These are phyloP conservation scores for Neonectria ditissima DNA, from an alignment of 2,329 filamentous ascomycete genomes.

Conservation along the genomic window DNA sequence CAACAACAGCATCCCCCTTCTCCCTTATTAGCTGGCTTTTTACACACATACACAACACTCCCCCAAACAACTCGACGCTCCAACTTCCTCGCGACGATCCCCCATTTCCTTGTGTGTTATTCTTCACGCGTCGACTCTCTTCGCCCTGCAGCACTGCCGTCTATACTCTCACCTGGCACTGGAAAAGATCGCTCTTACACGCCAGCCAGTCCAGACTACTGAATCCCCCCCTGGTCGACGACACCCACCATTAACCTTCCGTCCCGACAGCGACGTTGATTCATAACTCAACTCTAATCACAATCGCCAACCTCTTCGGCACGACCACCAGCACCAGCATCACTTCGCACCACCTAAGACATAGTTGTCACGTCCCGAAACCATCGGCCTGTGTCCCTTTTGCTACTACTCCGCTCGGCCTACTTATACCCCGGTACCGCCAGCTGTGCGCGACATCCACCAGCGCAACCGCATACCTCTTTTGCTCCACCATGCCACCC, in stretches of 20 bases:
- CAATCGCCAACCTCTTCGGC: conserved; percentile 16
- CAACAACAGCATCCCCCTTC: conserved; percentile 21
- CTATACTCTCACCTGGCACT: neutral
- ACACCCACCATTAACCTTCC: neutral
- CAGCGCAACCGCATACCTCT: conserved; percentile 40
- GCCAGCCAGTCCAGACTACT: neutral
- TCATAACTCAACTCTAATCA: conserved; percentile 26
- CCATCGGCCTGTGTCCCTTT: conserved; percentile 32
- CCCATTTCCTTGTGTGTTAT: conserved; percentile 27
- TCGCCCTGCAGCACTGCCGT: neutral
- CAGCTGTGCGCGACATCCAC: conserved; percentile 26
- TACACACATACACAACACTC: conserved; percentile 13
- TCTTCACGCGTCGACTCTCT: conserved; percentile 12
- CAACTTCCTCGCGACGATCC: conserved; percentile 16
- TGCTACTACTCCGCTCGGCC: conserved; percentile 27
- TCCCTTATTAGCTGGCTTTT: conserved; percentile 23
- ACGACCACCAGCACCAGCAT: conserved; percentile 10
- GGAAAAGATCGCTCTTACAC: neutral
- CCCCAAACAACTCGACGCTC: conserved; percentile 20
- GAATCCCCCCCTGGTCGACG: neutral
- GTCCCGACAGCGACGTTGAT: conserved; percentile 21
- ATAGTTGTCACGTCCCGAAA: conserved; percentile 41
- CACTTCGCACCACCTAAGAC: conserved; percentile 38
- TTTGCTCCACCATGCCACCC: conserved; percentile 55
- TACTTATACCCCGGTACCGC: conserved; percentile 33